Percentiles rank a stretch among this genome's conserved stretches.
These are phyloP conservation scores for Boletus reticuloceps DNA, from an alignment of 768 basidiomycete species.

Conservation along the genomic window DNA sequence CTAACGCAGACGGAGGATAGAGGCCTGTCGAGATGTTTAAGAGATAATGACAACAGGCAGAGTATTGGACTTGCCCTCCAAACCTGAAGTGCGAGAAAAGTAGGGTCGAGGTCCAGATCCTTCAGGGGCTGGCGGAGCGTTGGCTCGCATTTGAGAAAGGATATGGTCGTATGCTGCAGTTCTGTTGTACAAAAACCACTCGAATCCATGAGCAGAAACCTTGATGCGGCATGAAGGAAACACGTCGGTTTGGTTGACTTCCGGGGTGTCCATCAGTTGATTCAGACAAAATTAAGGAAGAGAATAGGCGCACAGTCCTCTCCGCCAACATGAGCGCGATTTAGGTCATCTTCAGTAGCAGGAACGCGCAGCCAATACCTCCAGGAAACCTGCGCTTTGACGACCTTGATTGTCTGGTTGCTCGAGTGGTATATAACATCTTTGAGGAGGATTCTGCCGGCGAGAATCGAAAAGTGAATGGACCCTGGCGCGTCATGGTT, in stretches of 20 bases:
- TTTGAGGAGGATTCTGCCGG: conserved; percentile 85
- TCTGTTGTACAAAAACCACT: conserved; percentile 91
- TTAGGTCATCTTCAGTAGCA: conserved; percentile 69
- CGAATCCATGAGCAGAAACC: conserved; percentile 77
- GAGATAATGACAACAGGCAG: not conserved
- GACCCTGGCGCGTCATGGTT: conserved; percentile 52
- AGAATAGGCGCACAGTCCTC: conserved; percentile 49
- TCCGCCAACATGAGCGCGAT: conserved; percentile 41
- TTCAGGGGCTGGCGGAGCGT: conserved; percentile 9
- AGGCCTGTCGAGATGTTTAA: conserved; percentile 13
- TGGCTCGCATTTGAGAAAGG: conserved; percentile 65
- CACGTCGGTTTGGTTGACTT: conserved; percentile 35
- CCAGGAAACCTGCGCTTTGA: conserved; percentile 88
- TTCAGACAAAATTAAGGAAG: not conserved
- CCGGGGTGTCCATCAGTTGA: conserved; percentile 6
- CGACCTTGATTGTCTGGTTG: conserved; percentile 83
- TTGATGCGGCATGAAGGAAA: conserved; percentile 77
- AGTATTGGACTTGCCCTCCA: conserved; percentile 33
- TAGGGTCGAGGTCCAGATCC: conserved; percentile 35
- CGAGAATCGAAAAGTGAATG: conserved; percentile 86
- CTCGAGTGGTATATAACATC: conserved; percentile 88
- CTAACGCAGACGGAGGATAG: conserved; percentile 26
- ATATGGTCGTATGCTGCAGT: conserved; percentile 89
- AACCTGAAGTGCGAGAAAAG: conserved; percentile 38
- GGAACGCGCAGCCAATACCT: conserved; percentile 89